These are phyloP conservation scores for Sarcodon sp. DNA, from an alignment of 768 basidiomycete species.

Conservation along the genomic window DNA sequence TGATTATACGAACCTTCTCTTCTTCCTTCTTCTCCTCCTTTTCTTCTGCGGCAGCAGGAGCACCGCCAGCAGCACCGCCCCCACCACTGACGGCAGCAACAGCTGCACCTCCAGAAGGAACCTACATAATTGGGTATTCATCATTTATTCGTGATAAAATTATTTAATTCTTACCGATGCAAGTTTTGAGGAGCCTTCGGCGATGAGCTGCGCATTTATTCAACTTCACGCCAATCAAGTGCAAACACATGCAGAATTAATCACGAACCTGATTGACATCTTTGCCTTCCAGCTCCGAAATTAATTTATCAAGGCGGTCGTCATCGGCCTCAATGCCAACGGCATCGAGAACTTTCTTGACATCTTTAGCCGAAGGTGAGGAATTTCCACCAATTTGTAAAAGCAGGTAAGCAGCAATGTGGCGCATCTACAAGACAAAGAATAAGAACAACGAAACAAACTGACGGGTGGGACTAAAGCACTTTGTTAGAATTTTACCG, in stretches of 20 bases:
- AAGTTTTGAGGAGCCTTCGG: slow-evolving; percentile 86
- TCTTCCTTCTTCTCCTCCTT: slow-evolving; percentile 80
- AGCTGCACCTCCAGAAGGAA: slow-evolving; percentile 87
- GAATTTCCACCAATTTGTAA: slow-evolving; percentile 91
- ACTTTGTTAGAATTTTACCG: slow-evolving; percentile 29
- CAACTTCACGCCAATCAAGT: neutral
- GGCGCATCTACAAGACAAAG: slow-evolving; percentile 54
- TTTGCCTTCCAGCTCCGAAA: slow-evolving; percentile 88
- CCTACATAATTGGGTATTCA: slow-evolving; percentile 22
- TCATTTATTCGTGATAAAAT: neutral
- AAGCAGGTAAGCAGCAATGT: slow-evolving; percentile 94
- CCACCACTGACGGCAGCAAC: slow-evolving; percentile 40
- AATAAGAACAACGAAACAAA: neutral
- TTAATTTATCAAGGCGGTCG: slow-evolving; percentile 64
- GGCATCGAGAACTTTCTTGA: slow-evolving; percentile 75
- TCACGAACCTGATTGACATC: slow-evolving; percentile 61
- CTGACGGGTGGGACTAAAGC: neutral
- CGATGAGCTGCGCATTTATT: slow-evolving; percentile 52
- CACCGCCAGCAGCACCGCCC: slow-evolving; percentile 42
- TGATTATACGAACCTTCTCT: slow-evolving; percentile 54
- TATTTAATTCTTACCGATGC: slow-evolving; percentile 59
- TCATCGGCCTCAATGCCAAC: slow-evolving; percentile 88
- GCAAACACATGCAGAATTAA: neutral
- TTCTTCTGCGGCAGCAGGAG: slow-evolving; percentile 61
- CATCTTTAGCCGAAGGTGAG: slow-evolving; percentile 72